Evolutionary conservation across 2,329 filamentous ascomycete species (phyloP).

Genomic region (Apiospora sp.): DNA sequence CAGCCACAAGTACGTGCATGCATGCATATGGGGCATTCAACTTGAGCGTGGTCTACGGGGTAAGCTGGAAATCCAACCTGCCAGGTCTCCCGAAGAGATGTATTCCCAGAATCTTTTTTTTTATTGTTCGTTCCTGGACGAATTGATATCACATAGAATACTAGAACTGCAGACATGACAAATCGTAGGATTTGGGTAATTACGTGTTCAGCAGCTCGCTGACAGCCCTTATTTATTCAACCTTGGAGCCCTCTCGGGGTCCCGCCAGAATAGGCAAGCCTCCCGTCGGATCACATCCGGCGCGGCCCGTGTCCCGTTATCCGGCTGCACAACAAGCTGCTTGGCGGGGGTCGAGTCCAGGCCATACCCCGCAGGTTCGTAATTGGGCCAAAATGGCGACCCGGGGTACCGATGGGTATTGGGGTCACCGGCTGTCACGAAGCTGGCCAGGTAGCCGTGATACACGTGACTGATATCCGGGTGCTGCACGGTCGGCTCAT

Average conservation of each 20-base stretch:
- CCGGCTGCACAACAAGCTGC: conserved; percentile 45
- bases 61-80: too few relatives aligned
- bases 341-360: conserved; percentile 35
- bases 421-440: conserved; percentile 46
- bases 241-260: conserved; percentile 42
- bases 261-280: conserved; percentile 47
- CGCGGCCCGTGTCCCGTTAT: conserved; percentile 41
- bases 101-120: too few relatives aligned
- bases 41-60: too few relatives aligned
- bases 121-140: too few relatives aligned
- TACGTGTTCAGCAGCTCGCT: too few relatives aligned
- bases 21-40: too few relatives aligned
- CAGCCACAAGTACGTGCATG: too few relatives aligned
- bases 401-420: conserved; percentile 36
- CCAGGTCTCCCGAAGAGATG: too few relatives aligned
- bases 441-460: conserved; percentile 48
- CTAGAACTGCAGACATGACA: too few relatives aligned
- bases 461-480: conserved; percentile 47
- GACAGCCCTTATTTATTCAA: conserved; percentile 50
- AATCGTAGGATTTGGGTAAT: too few relatives aligned
- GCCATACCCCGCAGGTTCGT: conserved; percentile 36
- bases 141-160: too few relatives aligned
- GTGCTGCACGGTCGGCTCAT: conserved; percentile 44
- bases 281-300: conserved; percentile 43
- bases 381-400: conserved; percentile 39